These are phyloP conservation scores for Lecanosticta acicola DNA, from an alignment of 2,329 filamentous ascomycete species.

Conservation along the genomic window DNA sequence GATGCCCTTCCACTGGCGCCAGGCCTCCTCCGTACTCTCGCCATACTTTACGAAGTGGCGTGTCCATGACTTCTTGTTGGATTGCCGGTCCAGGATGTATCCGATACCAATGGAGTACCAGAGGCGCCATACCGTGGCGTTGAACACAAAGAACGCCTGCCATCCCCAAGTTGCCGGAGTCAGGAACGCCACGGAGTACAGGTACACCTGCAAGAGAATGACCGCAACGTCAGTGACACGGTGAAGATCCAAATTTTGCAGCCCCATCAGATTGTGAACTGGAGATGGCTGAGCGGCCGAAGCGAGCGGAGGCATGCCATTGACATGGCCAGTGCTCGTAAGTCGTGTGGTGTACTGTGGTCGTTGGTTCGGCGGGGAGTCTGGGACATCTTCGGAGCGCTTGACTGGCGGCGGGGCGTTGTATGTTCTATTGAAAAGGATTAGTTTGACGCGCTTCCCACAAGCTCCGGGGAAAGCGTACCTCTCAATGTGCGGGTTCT, in stretches of 20 bases:
- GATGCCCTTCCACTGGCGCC: conserved; percentile 95
- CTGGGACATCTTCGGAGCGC: conserved; percentile 46
- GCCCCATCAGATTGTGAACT: conserved; percentile 77
- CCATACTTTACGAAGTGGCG: conserved; percentile 96
- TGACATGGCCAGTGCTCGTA: conserved; percentile 36
- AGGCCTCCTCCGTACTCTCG: conserved; percentile 83
- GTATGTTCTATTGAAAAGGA: conserved; percentile 55
- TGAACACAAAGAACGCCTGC: conserved; percentile 72
- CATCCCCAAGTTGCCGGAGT: conserved; percentile 72
- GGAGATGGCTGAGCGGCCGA: conserved; percentile 53
- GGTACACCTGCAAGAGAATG: conserved; percentile 68
- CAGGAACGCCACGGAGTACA: conserved; percentile 65
- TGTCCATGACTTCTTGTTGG: conserved; percentile 88
- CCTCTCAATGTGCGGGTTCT: conserved; percentile 79
- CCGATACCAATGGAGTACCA: conserved; percentile 92
- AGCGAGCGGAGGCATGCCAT: conserved; percentile 36
- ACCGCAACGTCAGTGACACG: conserved; percentile 79
- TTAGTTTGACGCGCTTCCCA: neutral
- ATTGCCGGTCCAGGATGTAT: conserved; percentile 77
- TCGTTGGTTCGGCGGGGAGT: conserved; percentile 35
- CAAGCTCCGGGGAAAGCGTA: conserved; percentile 4
- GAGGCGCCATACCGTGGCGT: conserved; percentile 76
- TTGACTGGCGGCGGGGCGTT: conserved; percentile 69
- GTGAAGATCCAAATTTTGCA: conserved; percentile 81
- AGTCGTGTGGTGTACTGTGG: conserved; percentile 36